A percentile compares a stretch with the other conserved stretches of the same genome.
Conservation (phyloP, 495 filamentous ascomycete genomes). For the Talaromyces wortmannii region DNA sequence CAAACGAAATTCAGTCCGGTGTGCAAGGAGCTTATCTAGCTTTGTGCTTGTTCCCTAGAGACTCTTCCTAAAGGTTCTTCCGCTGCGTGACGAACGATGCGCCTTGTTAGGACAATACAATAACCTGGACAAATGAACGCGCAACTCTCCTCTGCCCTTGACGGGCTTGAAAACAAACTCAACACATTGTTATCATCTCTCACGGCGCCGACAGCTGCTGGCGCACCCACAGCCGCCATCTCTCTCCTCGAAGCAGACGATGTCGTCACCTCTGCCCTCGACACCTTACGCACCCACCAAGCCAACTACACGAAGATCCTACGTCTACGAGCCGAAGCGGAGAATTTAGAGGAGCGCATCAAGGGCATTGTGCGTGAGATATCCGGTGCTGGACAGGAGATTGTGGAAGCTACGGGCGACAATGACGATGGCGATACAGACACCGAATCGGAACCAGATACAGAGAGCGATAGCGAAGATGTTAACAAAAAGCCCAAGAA, state of each 20-base stretch:
- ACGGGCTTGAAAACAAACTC: constrained; percentile 32
- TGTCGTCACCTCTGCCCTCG: constrained; percentile 26
- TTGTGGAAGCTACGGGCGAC: constrained; percentile 18
- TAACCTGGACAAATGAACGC: constrained; percentile 26
- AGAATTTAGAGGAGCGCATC: constrained; percentile 30
- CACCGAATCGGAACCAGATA: constrained; percentile 15
- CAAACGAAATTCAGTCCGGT: too few relatives aligned
- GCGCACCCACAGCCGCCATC: constrained; percentile 31
- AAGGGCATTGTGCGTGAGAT: constrained; percentile 34
- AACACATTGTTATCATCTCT: constrained; percentile 33
- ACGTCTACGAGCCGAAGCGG: constrained; percentile 27
- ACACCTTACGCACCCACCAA: constrained; percentile 36
- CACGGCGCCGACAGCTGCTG: constrained; percentile 34
- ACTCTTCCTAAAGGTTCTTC: too few relatives aligned
- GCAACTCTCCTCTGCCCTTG: constrained; percentile 26
- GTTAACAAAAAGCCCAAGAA: neutral
- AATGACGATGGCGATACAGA: constrained; percentile 13
- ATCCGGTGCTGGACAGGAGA: constrained; percentile 30
- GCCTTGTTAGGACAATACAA: neutral
- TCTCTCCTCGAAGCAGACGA: constrained; percentile 38
- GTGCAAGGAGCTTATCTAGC: too few relatives aligned
- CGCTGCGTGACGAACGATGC: neutral
- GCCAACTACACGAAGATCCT: constrained; percentile 34
- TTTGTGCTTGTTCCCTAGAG: too few relatives aligned
- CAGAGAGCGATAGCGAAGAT: constrained; percentile 13